Base-by-base conservation (phyloP, 2,329 filamentous ascomycete genomes). In the Xylaria sp. region DNA sequence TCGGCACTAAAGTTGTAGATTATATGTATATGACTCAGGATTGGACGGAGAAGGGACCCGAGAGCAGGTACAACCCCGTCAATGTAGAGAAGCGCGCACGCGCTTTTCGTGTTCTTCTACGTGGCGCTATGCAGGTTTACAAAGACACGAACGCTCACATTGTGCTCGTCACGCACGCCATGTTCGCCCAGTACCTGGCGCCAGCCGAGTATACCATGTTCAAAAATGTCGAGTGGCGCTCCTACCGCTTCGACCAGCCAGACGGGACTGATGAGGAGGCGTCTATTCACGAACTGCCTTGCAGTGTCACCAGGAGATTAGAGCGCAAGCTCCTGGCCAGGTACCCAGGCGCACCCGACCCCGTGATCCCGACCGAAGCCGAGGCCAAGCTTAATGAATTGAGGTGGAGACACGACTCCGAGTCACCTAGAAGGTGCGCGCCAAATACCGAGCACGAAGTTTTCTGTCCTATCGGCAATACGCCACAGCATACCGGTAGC, bases 161-260 rank as follows among this genome's bases (percentile, higher is more conserved):
- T 17, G 60, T 50, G 0, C 58, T 69, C 0, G 27, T 69, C n/a
- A 64, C 39, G 2, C 67, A 69, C 24, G 27, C 32, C 0, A 6
- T 7, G 2, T 67, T 34, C 56, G 56, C 64, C 50, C 3, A 17
- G 1, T 11, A 45, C 9, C 36, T 67, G 0, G 55, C 19, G 2
- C 6, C 19, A 3, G 1, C 11, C 14, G 14, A 21, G 2, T 8
- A 1, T 2, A 1, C 1, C 1, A 2, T 14, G 4, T 64, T 48
- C n/a, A 9, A 6, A 3, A 54, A 64, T 3, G 53, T 47, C 3
- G 67, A 69, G 24, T 54, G 12, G 7, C 64, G 67, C 19, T 57
- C 55, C 5, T 69, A 45, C 19, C 11, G 50, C 2, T 53, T 53
- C 14, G 50, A 53, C 11, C 24, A 30, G 24, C 14, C 32, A 1